These are phyloP conservation scores for Quillaja saponaria DNA, from an alignment of 306 rosid species.

Conservation along the genomic window DNA sequence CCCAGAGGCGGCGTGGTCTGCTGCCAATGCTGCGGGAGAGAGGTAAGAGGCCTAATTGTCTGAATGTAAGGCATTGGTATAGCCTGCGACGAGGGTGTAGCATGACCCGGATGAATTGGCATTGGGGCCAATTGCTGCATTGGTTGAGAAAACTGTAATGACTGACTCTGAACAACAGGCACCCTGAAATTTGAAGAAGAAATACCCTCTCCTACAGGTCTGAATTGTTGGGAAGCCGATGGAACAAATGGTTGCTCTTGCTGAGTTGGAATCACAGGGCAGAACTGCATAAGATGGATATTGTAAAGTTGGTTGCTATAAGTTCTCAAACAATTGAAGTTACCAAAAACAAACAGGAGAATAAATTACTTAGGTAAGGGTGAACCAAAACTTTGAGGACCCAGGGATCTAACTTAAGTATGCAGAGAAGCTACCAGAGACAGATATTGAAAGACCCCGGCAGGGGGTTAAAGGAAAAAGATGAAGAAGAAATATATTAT, in stretches of 20 bases:
- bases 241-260: conserved; percentile 72
- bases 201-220: conserved; percentile 64
- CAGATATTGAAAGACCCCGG: background rate
- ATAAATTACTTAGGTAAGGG: conserved; percentile 28
- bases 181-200: conserved; percentile 66
- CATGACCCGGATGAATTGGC: conserved; percentile 70
- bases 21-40: conserved; percentile 68
- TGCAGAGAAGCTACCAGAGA: conserved; percentile 34
- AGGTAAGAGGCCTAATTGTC: conserved; percentile 65
- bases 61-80: conserved; percentile 68
- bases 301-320: conserved; percentile 27
- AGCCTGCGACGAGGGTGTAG: conserved; percentile 62
- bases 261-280: conserved; percentile 69
- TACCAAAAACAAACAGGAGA: conserved; percentile 6
- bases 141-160: conserved; percentile 75
- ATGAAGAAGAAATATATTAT: background rate
- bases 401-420: conserved; percentile 38
- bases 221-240: conserved; percentile 69
- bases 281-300: conserved; percentile 61
- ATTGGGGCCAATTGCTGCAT: conserved; percentile 76
- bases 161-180: conserved; percentile 69
- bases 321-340: conserved; percentile 18
- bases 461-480: background rate
- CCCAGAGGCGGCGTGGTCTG: conserved; percentile 60
- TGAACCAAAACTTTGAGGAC: conserved; percentile 46